Conservation (phyloP, 2,329 filamentous ascomycete species). For the Bimuria novae-zelandiae region DNA sequence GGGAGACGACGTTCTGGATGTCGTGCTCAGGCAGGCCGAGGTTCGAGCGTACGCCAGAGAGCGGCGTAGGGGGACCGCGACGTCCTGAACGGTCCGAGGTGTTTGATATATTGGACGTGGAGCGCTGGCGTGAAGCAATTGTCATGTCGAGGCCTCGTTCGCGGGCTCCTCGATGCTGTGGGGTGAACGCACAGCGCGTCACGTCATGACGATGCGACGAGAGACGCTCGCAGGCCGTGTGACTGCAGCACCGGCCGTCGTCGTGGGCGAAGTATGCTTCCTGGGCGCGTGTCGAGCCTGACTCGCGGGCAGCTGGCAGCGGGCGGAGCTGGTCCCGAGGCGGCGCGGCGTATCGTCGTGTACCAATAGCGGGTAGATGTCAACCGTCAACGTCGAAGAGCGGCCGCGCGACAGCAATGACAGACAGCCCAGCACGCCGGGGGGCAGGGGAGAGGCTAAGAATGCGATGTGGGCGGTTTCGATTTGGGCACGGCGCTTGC, state of each 20-base stretch:
- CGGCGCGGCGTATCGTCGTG: constrained; percentile 6
- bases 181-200: constrained; percentile 24
- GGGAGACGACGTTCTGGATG: constrained; percentile 19
- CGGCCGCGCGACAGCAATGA: constrained; percentile 11
- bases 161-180: constrained; percentile 25
- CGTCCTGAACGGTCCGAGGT: constrained; percentile 30
- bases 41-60: constrained; percentile 30
- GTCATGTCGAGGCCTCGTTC: constrained; percentile 28
- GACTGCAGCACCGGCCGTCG: constrained; percentile 6
- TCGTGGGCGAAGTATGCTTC: background rate
- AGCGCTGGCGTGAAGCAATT: constrained; percentile 38
- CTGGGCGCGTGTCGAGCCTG: background rate
- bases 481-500: constrained; percentile 19
- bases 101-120: constrained; percentile 36
- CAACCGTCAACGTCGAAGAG: constrained; percentile 4
- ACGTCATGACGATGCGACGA: constrained; percentile 28
- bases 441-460: constrained; percentile 2
- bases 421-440: constrained; percentile 2
- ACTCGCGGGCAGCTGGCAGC: constrained; percentile 7
- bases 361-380: background rate
- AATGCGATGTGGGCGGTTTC: constrained; percentile 14
- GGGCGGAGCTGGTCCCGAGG: constrained; percentile 8
- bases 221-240: constrained; percentile 2
- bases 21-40: constrained; percentile 29
- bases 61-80: constrained; percentile 31